Conservation (phyloP, 1,139 yeast species). For the Geotrichum europaeum region DNA sequence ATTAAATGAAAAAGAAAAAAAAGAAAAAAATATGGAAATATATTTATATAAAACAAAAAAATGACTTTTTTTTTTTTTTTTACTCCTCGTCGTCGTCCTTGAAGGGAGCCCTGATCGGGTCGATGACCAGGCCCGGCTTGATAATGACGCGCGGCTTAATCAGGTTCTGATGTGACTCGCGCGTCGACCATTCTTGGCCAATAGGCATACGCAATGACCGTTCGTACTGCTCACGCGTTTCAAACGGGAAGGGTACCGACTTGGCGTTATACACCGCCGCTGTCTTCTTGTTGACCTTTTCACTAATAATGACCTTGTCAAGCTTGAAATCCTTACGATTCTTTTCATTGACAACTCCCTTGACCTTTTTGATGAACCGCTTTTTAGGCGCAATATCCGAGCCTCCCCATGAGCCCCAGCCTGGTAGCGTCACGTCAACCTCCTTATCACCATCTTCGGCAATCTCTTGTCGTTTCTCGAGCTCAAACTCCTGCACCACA, state of each 20-base stretch:
- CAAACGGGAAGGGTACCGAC: conserved; percentile 90
- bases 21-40: neutral
- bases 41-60: neutral
- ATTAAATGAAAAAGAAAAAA: neutral
- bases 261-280: conserved; percentile 77
- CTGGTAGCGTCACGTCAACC: conserved; percentile 81
- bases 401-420: conserved; percentile 63
- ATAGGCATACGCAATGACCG: conserved; percentile 91
- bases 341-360: conserved; percentile 63
- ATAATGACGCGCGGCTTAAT: conserved; percentile 85
- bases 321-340: conserved; percentile 72
- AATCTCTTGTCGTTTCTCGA: conserved; percentile 61
- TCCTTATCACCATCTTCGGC: conserved; percentile 83
- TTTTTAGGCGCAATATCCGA: conserved; percentile 42
- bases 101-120: conserved; percentile 76
- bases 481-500: conserved; percentile 69
- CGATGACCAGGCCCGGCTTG: conserved; percentile 84
- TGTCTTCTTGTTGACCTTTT: conserved; percentile 68
- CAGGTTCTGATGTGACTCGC: conserved; percentile 77
- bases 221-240: conserved; percentile 89
- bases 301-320: conserved; percentile 83
- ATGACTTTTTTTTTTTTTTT: neutral
- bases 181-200: conserved; percentile 94
- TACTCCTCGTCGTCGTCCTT: conserved; percentile 26
- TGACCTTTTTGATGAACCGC: conserved; percentile 54